Evolutionary conservation across 176 grass and related monocot genomes (phyloP).

Genomic region (Triticum timopheevii): DNA sequence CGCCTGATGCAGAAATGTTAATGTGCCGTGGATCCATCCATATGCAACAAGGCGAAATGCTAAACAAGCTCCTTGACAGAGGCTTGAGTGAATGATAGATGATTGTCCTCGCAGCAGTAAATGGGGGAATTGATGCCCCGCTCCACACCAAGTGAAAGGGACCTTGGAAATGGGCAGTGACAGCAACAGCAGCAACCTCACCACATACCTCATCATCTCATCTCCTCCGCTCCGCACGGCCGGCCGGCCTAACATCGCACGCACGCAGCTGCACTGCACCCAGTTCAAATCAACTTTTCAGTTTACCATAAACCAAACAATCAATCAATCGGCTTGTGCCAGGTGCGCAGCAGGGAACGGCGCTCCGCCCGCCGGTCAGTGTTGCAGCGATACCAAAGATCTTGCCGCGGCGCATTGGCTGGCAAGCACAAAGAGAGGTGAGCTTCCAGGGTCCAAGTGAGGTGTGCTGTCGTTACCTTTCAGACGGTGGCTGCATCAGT

Average conservation of each 20-base stretch:
- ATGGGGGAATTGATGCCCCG: slow-evolving; percentile 44
- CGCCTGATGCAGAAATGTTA: slow-evolving; percentile 14
- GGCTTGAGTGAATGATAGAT: background rate
- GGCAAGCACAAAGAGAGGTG: slow-evolving; percentile 18
- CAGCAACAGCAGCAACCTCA: slow-evolving; percentile 40
- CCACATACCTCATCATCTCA: slow-evolving; percentile 26
- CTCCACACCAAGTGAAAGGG: slow-evolving; percentile 32
- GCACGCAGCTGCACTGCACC: background rate
- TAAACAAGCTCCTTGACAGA: slow-evolving; percentile 5
- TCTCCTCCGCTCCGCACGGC: background rate
- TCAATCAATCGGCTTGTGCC: slow-evolving; percentile 15
- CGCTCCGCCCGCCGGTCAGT: background rate
- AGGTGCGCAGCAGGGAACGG: background rate
- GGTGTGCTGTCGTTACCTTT: slow-evolving; percentile 23
- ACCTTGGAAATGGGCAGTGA: slow-evolving; percentile 46
- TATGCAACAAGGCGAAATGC: background rate
- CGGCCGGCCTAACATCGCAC: slow-evolving; percentile 19
- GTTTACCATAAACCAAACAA: slow-evolving; percentile 18
- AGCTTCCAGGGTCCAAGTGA: slow-evolving; percentile 42
- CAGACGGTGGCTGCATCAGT: slow-evolving; percentile 45
- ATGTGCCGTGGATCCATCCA: background rate
- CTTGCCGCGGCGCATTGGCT: slow-evolving; percentile 12
- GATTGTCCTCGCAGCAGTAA: slow-evolving; percentile 5
- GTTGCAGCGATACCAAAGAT: slow-evolving; percentile 13
- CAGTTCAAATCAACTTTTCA: slow-evolving; percentile 21